Evolutionary conservation across 192 early-diverging fungal genomes (phyloP).

Genomic region (Spizellomyces punctatus): DNA sequence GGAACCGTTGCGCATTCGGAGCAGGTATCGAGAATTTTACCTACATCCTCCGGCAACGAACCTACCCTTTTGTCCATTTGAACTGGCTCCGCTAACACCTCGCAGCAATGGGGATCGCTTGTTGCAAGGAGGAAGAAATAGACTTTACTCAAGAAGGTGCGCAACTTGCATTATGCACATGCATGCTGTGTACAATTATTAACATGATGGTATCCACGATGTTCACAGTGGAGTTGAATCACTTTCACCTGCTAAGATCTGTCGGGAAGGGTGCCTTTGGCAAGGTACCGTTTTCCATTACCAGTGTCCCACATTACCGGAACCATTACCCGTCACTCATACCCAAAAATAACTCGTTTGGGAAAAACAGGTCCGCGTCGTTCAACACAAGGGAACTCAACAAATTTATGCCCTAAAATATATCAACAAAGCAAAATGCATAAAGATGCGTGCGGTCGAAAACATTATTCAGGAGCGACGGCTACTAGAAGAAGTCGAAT

Average conservation of each 20-base stretch:
- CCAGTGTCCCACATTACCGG: neutral
- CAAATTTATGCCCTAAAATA: constrained; percentile 93
- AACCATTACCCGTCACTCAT: constrained; percentile 6
- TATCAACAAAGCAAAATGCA: constrained; percentile 94
- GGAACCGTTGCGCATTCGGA: no score
- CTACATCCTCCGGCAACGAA: no score
- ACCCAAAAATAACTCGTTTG: constrained; percentile 2
- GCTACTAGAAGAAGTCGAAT: constrained; percentile 83
- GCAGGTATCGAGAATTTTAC: no score
- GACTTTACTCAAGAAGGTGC: constrained; percentile 75
- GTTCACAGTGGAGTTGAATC: constrained; percentile 72
- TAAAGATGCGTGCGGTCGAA: constrained; percentile 79
- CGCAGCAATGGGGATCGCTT: constrained; percentile 44
- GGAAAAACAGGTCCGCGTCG: constrained; percentile 81
- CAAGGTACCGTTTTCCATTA: constrained; percentile 61
- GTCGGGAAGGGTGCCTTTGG: constrained; percentile 97
- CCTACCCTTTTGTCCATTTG: no score
- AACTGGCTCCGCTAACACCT: no score
- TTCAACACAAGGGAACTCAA: constrained; percentile 81
- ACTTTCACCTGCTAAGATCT: constrained; percentile 87
- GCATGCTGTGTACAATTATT: neutral
- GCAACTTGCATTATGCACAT: neutral
- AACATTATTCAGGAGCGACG: constrained; percentile 91
- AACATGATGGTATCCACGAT: neutral
- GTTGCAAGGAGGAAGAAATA: constrained; percentile 65